These are phyloP conservation scores for Suhomyces anneliseae DNA, from an alignment of 1,139 yeast species.

Conservation along the genomic window DNA sequence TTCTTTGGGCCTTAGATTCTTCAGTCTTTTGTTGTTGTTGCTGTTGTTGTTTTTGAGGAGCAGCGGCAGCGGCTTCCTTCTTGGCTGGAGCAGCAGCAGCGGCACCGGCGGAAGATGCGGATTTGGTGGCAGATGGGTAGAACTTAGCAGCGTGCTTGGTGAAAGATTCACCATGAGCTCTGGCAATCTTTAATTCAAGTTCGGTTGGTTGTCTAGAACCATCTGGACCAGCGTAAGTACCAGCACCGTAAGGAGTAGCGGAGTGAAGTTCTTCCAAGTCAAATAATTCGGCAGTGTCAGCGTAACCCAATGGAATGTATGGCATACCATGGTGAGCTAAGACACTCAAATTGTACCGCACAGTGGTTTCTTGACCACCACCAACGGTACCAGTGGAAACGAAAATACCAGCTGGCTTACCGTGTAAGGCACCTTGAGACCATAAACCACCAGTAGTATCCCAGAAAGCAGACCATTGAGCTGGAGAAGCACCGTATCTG, in stretches of 20 bases:
- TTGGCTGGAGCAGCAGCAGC: constrained; percentile 1
- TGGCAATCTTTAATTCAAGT: constrained; percentile 40
- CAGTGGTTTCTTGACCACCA: constrained; percentile 46
- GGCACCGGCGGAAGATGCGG: background rate
- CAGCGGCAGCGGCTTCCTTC: constrained; percentile 1
- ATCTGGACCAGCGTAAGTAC: constrained; percentile 48
- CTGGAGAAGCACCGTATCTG: constrained; percentile 48
- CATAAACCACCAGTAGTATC: constrained; percentile 51
- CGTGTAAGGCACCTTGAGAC: constrained; percentile 49
- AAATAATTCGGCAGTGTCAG: constrained; percentile 33
- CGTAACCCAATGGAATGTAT: constrained; percentile 51
- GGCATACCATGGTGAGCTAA: constrained; percentile 53
- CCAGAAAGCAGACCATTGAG: constrained; percentile 47
- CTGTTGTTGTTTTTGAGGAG: background rate
- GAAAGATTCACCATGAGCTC: constrained; percentile 44
- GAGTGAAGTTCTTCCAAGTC: constrained; percentile 44
- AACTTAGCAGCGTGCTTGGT: constrained; percentile 35
- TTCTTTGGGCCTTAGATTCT: constrained; percentile 3
- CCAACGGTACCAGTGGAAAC: constrained; percentile 42
- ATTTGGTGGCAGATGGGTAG: constrained; percentile 4
- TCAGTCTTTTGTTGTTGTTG: background rate
- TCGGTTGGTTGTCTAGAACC: constrained; percentile 47
- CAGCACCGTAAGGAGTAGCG: constrained; percentile 54
- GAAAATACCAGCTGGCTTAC: constrained; percentile 50
- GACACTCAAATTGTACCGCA: constrained; percentile 34